A percentile compares a stretch with the other conserved stretches of the same genome.
Conservation (phyloP, 2,329 filamentous ascomycete genomes). For the Fusarium nematophilum region DNA sequence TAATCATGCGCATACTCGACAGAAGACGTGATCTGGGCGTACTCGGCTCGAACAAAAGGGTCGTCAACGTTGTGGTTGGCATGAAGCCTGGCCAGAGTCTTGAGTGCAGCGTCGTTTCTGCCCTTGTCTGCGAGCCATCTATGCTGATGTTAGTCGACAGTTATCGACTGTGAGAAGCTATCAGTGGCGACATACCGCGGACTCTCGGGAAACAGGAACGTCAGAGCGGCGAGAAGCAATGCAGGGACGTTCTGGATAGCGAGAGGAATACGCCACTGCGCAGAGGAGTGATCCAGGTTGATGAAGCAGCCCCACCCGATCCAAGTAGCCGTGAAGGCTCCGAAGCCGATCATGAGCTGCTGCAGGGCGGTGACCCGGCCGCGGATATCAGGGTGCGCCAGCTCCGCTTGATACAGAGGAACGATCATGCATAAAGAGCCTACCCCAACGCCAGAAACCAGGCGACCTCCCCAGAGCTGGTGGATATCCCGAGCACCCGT, state of each 20-base stretch:
- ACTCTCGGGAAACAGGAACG: conserved; percentile 75
- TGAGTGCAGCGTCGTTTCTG: conserved; percentile 69
- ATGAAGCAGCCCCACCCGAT: conserved; percentile 66
- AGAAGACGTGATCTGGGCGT: conserved; percentile 72
- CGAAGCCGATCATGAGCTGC: conserved; percentile 84
- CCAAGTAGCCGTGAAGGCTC: conserved; percentile 78
- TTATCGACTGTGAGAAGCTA: too few relatives aligned
- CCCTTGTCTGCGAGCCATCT: conserved; percentile 83
- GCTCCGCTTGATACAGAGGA: conserved; percentile 79
- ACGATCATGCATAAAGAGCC: conserved; percentile 53
- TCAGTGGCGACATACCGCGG: too few relatives aligned
- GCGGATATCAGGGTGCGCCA: conserved; percentile 81
- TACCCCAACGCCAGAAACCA: conserved; percentile 72
- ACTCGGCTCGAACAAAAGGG: conserved; percentile 77
- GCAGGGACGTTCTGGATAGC: conserved; percentile 78
- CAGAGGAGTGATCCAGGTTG: conserved; percentile 42
- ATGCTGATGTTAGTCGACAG: too few relatives aligned
- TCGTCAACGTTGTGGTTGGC: conserved; percentile 73
- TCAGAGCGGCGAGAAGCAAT: conserved; percentile 70
- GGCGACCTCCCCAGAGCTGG: conserved; percentile 78
- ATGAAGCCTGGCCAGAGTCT: conserved; percentile 75
- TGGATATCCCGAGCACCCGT: conserved; percentile 69
- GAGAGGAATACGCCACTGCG: conserved; percentile 55
- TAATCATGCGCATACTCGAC: conserved; percentile 75
- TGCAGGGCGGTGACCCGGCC: conserved; percentile 78